Percentiles rank a stretch among this genome's conserved stretches.
Evolutionary conservation across 495 filamentous ascomycete species (phyloP).

Genomic region (Trichoderma parareesei): DNA sequence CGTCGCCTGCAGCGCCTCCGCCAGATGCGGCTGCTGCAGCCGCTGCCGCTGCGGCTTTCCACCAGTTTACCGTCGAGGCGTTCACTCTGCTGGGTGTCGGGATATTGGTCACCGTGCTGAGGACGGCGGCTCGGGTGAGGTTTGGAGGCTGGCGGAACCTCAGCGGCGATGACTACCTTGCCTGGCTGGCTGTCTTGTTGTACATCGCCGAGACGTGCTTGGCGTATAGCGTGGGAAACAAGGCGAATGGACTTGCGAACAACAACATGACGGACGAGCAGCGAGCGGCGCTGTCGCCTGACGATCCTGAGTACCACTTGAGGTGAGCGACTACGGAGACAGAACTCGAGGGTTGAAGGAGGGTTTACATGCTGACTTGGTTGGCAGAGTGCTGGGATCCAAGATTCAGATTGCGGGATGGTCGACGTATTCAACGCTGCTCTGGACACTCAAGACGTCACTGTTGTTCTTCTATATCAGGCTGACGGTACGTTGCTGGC

Average conservation of each 20-base stretch:
- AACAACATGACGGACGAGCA: conserved; percentile 51
- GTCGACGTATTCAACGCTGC: conserved; percentile 47
- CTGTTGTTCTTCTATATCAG: conserved; percentile 54
- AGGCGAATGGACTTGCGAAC: conserved; percentile 50
- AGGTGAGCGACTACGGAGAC: conserved; percentile 17
- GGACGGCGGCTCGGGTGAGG: conserved; percentile 30
- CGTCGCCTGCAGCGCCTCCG: conserved; percentile 10
- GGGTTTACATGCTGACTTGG: conserved; percentile 11
- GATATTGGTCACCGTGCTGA: conserved; percentile 24
- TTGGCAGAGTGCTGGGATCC: conserved; percentile 43
- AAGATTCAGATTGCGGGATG: conserved; percentile 53
- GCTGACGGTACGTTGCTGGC: conserved; percentile 37
- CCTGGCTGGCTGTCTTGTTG: conserved; percentile 29
- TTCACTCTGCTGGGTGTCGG: conserved; percentile 40
- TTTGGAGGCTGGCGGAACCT: conserved; percentile 27
- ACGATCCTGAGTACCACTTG: conserved; percentile 38
- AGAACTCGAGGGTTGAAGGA: background rate
- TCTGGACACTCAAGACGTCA: conserved; percentile 53
- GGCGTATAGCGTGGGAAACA: conserved; percentile 30
- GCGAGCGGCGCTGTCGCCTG: conserved; percentile 34
- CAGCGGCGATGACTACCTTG: conserved; percentile 32
- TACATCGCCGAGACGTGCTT: conserved; percentile 31
- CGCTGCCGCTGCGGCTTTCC: conserved; percentile 24
- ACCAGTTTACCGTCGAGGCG: conserved; percentile 32
- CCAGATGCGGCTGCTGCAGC: conserved; percentile 23